These are phyloP conservation scores for Pyrenophora teres DNA, from an alignment of 2,329 filamentous ascomycete species.

Conservation along the genomic window DNA sequence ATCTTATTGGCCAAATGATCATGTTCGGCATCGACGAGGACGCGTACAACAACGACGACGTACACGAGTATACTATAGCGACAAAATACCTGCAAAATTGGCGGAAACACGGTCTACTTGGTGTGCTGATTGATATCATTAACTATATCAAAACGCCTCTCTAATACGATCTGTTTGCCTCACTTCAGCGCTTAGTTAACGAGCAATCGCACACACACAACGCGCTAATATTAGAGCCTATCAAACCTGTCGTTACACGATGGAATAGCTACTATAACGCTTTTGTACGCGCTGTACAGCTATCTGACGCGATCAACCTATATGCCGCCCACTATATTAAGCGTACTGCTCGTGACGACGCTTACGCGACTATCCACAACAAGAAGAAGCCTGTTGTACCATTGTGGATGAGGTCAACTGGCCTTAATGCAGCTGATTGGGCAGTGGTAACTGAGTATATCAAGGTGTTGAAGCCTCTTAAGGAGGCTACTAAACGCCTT, in stretches of 20 bases:
- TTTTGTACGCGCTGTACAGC: constrained; percentile 3
- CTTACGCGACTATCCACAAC: neutral
- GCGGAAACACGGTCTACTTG: constrained; percentile 1
- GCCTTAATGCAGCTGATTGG: constrained; percentile 3
- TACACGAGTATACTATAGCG: too few relatives aligned
- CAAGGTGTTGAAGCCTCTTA: neutral
- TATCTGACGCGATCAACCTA: neutral
- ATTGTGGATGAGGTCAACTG: neutral
- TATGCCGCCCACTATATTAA: neutral
- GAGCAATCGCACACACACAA: neutral
- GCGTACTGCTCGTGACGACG: neutral
- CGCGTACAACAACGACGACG: constrained; percentile 2
- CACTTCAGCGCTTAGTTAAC: neutral
- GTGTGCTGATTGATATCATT: neutral
- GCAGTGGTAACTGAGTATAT: constrained; percentile 5
- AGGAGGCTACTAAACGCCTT: constrained; percentile 5
- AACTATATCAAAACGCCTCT: constrained; percentile 7
- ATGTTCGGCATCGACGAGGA: neutral
- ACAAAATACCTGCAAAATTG: neutral
- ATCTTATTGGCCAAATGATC: neutral
- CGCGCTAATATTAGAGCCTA: neutral
- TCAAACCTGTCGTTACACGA: neutral
- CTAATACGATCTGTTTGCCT: neutral
- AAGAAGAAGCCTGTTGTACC: neutral
- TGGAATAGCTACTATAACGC: neutral